Evolutionary conservation across 371 early-diverging fungal genomes (phyloP).

Genomic region (Circinella umbellata): DNA sequence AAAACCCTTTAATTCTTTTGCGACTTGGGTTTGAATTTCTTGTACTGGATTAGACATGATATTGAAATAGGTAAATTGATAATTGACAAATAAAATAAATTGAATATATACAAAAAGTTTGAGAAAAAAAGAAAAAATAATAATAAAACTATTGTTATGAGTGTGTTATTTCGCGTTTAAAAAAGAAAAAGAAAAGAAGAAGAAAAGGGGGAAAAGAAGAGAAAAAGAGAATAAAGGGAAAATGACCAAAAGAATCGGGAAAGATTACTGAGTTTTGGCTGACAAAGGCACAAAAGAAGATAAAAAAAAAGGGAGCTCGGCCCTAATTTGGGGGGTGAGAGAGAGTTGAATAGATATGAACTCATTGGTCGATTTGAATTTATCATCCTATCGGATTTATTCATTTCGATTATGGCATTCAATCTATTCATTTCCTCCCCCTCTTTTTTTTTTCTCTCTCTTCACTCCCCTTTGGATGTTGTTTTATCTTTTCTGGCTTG

Average conservation of each 20-base stretch:
- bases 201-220: slow-evolving; percentile 2
- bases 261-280: slow-evolving; percentile 22
- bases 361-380: not conserved
- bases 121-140: not conserved
- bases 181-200: slow-evolving; percentile 12
- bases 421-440: too few species aligned
- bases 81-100: too few species aligned
- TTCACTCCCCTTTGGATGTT: too few species aligned
- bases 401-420: slow-evolving; percentile 5
- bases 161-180: not conserved
- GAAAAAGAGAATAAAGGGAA: slow-evolving; percentile 14
- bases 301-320: not conserved
- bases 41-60: slow-evolving; percentile 38
- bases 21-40: slow-evolving; percentile 47
- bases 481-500: too few species aligned
- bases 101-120: not conserved
- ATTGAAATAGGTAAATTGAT: not conserved
- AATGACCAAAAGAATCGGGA: slow-evolving; percentile 10
- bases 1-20: slow-evolving; percentile 40
- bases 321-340: slow-evolving; percentile 4
- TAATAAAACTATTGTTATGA: too few species aligned
- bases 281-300: slow-evolving; percentile 16
- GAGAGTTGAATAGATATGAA: not conserved
- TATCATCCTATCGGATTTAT: slow-evolving; percentile 16
- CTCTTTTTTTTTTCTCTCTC: not conserved